Percentiles rank a stretch among this genome's conserved stretches.
These are phyloP conservation scores for Wallacemonas sp. DNA, from an alignment of 208 protist species.

Conservation along the genomic window DNA sequence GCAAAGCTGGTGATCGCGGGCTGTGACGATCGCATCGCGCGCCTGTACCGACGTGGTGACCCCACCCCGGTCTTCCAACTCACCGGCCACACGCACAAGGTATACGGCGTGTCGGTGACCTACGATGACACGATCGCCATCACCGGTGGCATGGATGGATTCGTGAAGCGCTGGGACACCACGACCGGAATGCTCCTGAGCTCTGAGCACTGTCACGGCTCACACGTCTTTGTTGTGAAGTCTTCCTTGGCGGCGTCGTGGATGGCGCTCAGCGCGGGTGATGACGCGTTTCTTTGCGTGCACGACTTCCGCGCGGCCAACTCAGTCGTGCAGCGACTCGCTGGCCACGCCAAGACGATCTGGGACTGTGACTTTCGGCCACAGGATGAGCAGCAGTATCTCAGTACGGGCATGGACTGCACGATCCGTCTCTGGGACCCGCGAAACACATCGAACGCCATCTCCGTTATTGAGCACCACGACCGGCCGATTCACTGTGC, in stretches of 20 bases:
- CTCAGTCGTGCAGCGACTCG: slow-evolving; percentile 40
- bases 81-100: slow-evolving; percentile 39
- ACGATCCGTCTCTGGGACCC: slow-evolving; percentile 69
- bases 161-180: slow-evolving; percentile 61
- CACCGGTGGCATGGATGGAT: slow-evolving; percentile 62
- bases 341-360: slow-evolving; percentile 59
- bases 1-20: slow-evolving; percentile 26
- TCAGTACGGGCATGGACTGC: slow-evolving; percentile 64
- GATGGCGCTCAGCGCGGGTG: slow-evolving; percentile 50
- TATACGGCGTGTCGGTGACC: slow-evolving; percentile 37
- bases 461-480: slow-evolving; percentile 41
- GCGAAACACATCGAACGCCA: slow-evolving; percentile 23
- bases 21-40: slow-evolving; percentile 19
- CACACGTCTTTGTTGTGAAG: slow-evolving; percentile 60
- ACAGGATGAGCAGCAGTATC: slow-evolving; percentile 35
- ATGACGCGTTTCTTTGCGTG: slow-evolving; percentile 51
- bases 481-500: slow-evolving; percentile 53
- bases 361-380: slow-evolving; percentile 59
- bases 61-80: slow-evolving; percentile 13
- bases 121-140: slow-evolving; percentile 29
- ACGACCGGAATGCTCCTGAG: slow-evolving; percentile 26
- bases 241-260: slow-evolving; percentile 32
- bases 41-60: slow-evolving; percentile 16
- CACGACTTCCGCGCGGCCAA: slow-evolving; percentile 63
- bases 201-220: slow-evolving; percentile 34